Conservation (phyloP, 164 flowering plant species). For the Buxus sempervirens region DNA sequence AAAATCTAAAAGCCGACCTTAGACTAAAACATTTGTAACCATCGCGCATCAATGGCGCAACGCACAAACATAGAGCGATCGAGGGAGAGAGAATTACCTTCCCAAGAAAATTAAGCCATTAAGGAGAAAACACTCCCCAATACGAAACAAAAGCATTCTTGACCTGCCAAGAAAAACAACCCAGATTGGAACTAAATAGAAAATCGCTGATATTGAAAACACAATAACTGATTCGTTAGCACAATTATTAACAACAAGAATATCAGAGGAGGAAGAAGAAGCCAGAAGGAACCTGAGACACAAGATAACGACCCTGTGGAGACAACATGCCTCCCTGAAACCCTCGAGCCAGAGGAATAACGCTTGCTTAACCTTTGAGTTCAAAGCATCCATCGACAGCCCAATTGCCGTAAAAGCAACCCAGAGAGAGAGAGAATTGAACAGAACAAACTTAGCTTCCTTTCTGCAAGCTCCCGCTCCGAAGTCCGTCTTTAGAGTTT, state of each 20-base stretch:
- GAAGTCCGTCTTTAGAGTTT: too few relatives aligned
- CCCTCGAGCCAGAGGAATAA: constrained; percentile 64
- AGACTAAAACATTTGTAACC: not conserved
- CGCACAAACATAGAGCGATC: too few relatives aligned
- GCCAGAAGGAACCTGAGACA: constrained; percentile 49
- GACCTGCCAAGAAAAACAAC: constrained; percentile 45
- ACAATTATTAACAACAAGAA: not conserved
- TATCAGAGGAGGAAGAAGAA: not conserved
- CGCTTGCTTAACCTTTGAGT: constrained; percentile 43
- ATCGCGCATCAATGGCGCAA: not conserved
- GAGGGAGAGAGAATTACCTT: constrained; percentile 40
- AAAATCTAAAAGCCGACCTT: not conserved
- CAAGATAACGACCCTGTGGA: constrained; percentile 68
- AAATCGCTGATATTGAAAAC: not conserved
- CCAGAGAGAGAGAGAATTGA: constrained; percentile 9
- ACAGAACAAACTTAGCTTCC: too few relatives aligned
- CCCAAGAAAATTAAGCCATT: constrained; percentile 87
- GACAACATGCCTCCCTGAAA: constrained; percentile 76
- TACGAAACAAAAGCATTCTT: constrained; percentile 57
- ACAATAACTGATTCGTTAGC: too few relatives aligned
- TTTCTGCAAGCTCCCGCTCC: too few relatives aligned
- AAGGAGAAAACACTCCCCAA: constrained; percentile 86
- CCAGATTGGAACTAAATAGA: not conserved
- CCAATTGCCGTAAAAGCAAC: constrained; percentile 1
- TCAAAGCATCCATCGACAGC: constrained; percentile 9